These are phyloP conservation scores for Phytopythium sindhum DNA, from an alignment of 352 stramenopile genomes.

Conservation along the genomic window DNA sequence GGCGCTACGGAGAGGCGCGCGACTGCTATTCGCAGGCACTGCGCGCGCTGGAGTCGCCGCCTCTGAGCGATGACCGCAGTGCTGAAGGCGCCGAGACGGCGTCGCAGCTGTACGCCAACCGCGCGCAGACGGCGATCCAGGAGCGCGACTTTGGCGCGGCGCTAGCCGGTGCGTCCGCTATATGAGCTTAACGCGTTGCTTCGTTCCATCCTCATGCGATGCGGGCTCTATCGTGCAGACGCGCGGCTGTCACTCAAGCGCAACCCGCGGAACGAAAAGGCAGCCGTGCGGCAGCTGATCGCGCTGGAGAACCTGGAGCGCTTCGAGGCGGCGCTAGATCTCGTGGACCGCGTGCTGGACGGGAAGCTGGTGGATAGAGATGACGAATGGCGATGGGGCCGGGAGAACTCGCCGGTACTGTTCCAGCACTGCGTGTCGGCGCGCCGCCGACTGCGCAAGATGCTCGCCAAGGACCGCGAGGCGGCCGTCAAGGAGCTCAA, in stretches of 20 bases:
- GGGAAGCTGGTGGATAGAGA: neutral
- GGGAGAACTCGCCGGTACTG: constrained; percentile 20
- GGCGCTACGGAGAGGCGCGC: constrained; percentile 56
- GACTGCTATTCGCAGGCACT: constrained; percentile 48
- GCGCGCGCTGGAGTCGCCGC: constrained; percentile 13
- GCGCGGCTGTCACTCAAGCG: constrained; percentile 46
- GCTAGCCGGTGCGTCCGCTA: constrained; percentile 32
- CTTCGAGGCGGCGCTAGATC: constrained; percentile 55
- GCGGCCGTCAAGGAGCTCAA: constrained; percentile 46
- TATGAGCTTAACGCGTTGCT: neutral
- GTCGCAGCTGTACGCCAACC: constrained; percentile 59
- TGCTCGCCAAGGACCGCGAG: constrained; percentile 42
- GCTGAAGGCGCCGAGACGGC: constrained; percentile 4
- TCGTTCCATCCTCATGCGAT: too few relatives aligned
- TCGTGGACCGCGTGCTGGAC: constrained; percentile 48
- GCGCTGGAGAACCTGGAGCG: constrained; percentile 76
- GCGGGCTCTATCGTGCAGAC: constrained; percentile 21
- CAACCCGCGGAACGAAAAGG: constrained; percentile 65
- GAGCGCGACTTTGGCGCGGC: constrained; percentile 67
- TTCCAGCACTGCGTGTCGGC: constrained; percentile 60
- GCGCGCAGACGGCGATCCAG: constrained; percentile 65
- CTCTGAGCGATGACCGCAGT: constrained; percentile 7
- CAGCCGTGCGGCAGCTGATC: constrained; percentile 50
- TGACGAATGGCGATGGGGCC: neutral
- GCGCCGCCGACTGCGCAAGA: constrained; percentile 49